Base-by-base conservation (phyloP, 2,329 filamentous ascomycete genomes). In the Aspergillus pseudoviridinutans region DNA sequence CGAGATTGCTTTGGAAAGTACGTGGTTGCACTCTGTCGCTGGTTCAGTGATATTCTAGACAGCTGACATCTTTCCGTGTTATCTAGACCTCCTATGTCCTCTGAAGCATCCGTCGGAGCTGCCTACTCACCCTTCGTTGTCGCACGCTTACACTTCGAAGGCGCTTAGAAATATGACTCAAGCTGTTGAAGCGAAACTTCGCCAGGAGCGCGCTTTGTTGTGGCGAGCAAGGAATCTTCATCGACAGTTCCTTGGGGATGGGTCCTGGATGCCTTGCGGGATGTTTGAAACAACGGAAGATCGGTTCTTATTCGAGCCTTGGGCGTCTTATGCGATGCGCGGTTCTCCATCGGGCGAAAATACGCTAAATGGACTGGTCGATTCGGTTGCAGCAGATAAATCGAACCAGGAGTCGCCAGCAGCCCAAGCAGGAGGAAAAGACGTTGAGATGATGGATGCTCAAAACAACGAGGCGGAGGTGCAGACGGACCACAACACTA, bases 71-170 rank as follows among this genome's bases (percentile, higher is more conserved):
- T 44, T 47, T 35, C 50, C 14, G 49, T 20, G n/a, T 20, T 44
- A 8, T 53, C 10, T 62, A 86, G 83, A 80, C 32, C 76, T 87
- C 10, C 77, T 88, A 46, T 79, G 81, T 57, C 85, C 85, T n/a
- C 71, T 88, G 54, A 86, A 82, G 35, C 82, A 85, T 50, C 83
- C 84, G 38, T 82, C 84, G 54, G 83, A 87, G 61, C 75, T 88
- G 25, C 78, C 82, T 2, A 76, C 73, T 28, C 85, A 88, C 65
- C 84, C 84, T 58, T 82, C 83, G 27, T 69, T 87, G 62, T 84
- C 82, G 53, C 71, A 80, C 53, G 76, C 84, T 1, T 88, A 86
- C 68, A 82, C 79, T 28, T 85, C 83, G 54, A 80, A 78, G 58
- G 83, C 83, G 44, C 76, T 88, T 20, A 80, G 78, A 28, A 78